Conservation (phyloP, 164 flowering plant genomes). For the Magnolia changhungtana region DNA sequence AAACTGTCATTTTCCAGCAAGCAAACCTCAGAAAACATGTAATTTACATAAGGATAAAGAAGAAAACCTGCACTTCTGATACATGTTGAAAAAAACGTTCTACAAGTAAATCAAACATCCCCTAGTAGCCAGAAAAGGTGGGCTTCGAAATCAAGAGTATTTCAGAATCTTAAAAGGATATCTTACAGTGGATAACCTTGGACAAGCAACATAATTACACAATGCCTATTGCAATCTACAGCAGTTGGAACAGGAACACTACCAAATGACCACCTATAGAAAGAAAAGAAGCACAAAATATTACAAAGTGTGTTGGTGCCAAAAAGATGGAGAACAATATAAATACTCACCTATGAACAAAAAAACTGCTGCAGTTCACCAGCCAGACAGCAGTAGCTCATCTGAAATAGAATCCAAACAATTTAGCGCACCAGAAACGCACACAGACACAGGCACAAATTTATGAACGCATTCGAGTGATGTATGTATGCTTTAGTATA, state of each 20-base stretch:
- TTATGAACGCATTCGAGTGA: too few relatives aligned
- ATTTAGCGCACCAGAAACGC: background rate
- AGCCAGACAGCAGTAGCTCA: constrained; percentile 78
- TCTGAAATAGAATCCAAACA: constrained; percentile 39
- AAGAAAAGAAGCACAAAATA: too few relatives aligned
- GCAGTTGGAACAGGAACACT: constrained; percentile 81
- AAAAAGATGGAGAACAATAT: too few relatives aligned
- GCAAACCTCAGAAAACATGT: background rate
- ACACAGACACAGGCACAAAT: background rate
- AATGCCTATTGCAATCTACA: constrained; percentile 92
- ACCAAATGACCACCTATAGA: too few relatives aligned
- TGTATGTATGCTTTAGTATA: too few relatives aligned
- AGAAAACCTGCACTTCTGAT: background rate
- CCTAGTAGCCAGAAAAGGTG: background rate
- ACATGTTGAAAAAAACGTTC: background rate
- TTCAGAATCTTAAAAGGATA: constrained; percentile 7
- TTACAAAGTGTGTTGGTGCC: too few relatives aligned
- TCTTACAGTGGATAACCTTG: constrained; percentile 94
- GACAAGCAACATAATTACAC: constrained; percentile 91
- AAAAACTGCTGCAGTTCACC: constrained; percentile 82
- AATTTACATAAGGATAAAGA: background rate
- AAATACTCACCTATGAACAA: constrained; percentile 42
- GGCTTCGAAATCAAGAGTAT: background rate
- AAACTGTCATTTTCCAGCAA: background rate
- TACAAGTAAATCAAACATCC: background rate